Percentiles rank a stretch among this genome's conserved stretches.
Conservation (phyloP, 73 alveolate genomes). For the Halteria grandinella region DNA sequence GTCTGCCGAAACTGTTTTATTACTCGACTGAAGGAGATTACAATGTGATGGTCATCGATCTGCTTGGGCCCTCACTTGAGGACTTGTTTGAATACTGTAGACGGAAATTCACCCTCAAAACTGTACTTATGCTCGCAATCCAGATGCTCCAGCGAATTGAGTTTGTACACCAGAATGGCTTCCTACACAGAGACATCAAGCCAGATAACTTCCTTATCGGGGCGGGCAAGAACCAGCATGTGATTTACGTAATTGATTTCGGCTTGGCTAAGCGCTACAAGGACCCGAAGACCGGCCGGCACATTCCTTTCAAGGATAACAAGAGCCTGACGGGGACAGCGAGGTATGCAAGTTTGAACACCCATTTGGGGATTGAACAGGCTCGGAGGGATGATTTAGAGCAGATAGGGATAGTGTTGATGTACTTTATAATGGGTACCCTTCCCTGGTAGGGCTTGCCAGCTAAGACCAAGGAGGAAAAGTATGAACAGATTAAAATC, state of each 20-base stretch:
- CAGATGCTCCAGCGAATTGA: slow-evolving; percentile 88
- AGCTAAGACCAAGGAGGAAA: slow-evolving; percentile 77
- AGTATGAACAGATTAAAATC: slow-evolving; percentile 75
- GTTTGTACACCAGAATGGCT: slow-evolving; percentile 91
- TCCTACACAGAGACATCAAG: slow-evolving; percentile 96
- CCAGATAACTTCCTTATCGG: slow-evolving; percentile 98
- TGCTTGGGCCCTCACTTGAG: slow-evolving; percentile 97
- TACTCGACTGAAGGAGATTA: slow-evolving; percentile 95
- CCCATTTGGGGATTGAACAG: slow-evolving; percentile 89
- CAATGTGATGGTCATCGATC: slow-evolving; percentile 96
- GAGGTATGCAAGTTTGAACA: slow-evolving; percentile 72
- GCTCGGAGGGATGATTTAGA: slow-evolving; percentile 91
- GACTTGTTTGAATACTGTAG: slow-evolving; percentile 93
- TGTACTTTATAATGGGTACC: slow-evolving; percentile 86
- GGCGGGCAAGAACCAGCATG: slow-evolving; percentile 20
- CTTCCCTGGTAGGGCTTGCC: slow-evolving; percentile 95
- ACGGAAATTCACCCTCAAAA: slow-evolving; percentile 86
- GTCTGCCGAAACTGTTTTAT: slow-evolving; percentile 92
- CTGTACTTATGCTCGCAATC: slow-evolving; percentile 88
- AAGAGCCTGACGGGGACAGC: slow-evolving; percentile 71
- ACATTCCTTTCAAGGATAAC: slow-evolving; percentile 67
- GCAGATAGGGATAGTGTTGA: slow-evolving; percentile 77
- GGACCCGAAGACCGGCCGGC: slow-evolving; percentile 60
- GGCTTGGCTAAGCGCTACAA: slow-evolving; percentile 59
- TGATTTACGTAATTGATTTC: slow-evolving; percentile 45